Percentiles rank a stretch among this genome's conserved stretches.
These are phyloP conservation scores for Ochromonadaceae sp. DNA, from an alignment of 352 stramenopile species.

Conservation along the genomic window DNA sequence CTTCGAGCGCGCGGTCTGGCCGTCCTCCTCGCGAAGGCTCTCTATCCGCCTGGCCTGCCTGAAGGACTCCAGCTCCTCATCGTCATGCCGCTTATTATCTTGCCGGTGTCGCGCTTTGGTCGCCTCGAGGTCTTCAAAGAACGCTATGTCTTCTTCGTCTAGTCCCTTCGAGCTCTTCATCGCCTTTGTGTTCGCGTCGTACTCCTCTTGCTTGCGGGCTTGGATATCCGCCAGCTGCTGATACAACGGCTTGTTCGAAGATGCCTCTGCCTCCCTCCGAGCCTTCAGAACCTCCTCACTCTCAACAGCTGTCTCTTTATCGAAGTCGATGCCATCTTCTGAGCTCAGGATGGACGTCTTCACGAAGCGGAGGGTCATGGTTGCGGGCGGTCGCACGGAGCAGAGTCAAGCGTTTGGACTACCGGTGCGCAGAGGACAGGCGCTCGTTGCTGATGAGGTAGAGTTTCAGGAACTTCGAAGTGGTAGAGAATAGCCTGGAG, in stretches of 20 bases:
- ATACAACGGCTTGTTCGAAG: not conserved
- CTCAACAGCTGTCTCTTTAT: constrained; percentile 5
- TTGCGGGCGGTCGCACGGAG: too few species aligned
- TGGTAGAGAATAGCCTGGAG: too few species aligned
- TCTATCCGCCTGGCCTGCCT: too few species aligned
- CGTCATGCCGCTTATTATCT: too few species aligned
- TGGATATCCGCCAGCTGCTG: constrained; percentile 12
- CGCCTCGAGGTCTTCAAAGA: not conserved
- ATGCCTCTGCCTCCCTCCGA: not conserved
- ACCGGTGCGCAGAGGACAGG: too few species aligned
- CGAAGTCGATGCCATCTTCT: constrained; percentile 13
- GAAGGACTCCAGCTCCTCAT: too few species aligned
- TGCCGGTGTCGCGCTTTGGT: not conserved
- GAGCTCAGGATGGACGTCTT: constrained; percentile 1
- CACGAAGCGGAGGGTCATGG: constrained; percentile 12
- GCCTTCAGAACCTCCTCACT: not conserved
- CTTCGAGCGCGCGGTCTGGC: too few species aligned
- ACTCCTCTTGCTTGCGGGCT: constrained; percentile 16
- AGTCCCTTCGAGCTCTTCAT: constrained; percentile 10
- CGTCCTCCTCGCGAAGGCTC: too few species aligned
- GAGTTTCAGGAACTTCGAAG: too few species aligned
- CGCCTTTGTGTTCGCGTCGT: constrained; percentile 7
- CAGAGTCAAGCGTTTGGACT: too few species aligned
- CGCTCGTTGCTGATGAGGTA: too few species aligned
- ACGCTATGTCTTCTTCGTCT: constrained; percentile 11